Base-by-base conservation (phyloP, 2,329 filamentous ascomycete species). In the Huntiella decipiens region DNA sequence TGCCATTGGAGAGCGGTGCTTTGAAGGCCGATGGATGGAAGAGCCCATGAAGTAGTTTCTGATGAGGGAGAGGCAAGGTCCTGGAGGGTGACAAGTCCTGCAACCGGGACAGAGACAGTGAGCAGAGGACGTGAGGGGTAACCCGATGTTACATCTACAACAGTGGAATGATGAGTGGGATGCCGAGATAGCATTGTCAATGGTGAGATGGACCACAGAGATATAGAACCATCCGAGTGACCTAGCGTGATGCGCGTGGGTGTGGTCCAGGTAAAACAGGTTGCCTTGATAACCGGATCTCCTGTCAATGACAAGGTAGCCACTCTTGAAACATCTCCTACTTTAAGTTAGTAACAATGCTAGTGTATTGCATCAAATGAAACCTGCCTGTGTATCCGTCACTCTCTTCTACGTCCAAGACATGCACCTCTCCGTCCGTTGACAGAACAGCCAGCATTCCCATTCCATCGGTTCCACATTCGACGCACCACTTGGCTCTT, bases 81-180 rank as follows among this genome's bases (percentile, higher is more conserved):
- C 4, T 71, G 61, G 7, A 76, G 55, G 16, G 67, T 70, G 16
- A 66, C 59, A 16, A 67, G 63, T 45, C 73, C 73, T 15, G 70
- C 70, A 11, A 74, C 61, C 0, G 73, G 71, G 3, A 65, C 62
- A 1, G 71, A 72, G 5, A 68, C 66, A n/a, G 76, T 60, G 6
- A 74, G 55, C 51, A 70, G 71, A 0, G 73, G 72, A 47, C 69
- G 60, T 1, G 71, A 70, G 3, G 73, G 73, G 51, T 72, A 74
- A 15, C 65, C 70, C 0, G 70, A 69, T 48, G 64, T 63, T 31
- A 77, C 63, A 52, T 75, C 70, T 50, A 74, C 62, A 3, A 76
- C 61, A 45, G 64, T 59, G 42, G 65, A 71, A 49, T 67, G 65
- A 53, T 76, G 72, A n/a, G 69, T 60, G 4, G 67, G 62, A 42